Conservation (phyloP, 345 rosid genomes). For the Euphorbia tirucalli region DNA sequence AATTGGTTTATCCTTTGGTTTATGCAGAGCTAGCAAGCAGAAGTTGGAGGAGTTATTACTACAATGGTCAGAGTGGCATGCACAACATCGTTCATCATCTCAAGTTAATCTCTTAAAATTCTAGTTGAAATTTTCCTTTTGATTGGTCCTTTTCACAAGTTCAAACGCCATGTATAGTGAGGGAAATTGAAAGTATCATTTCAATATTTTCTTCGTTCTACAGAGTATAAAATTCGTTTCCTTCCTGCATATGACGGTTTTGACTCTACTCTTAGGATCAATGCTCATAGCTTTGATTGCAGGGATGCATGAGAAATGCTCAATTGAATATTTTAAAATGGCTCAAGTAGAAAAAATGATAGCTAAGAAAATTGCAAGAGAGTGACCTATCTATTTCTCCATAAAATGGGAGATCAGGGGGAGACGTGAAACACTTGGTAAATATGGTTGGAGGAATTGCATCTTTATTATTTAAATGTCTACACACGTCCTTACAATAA, state of each 20-base stretch:
- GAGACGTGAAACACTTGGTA: background rate
- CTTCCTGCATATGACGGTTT: background rate
- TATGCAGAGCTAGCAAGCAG: conserved; percentile 74
- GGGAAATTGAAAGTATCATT: background rate
- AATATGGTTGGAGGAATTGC: background rate
- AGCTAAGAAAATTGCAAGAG: background rate
- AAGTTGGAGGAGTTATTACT: conserved; percentile 78
- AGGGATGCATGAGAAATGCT: background rate
- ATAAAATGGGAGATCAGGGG: background rate
- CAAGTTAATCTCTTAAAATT: conserved; percentile 34
- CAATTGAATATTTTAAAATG: background rate
- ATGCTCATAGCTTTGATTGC: background rate
- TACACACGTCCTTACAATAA: background rate
- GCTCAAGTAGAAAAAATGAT: background rate
- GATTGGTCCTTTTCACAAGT: background rate
- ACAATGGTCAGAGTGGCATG: conserved; percentile 97
- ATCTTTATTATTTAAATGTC: background rate
- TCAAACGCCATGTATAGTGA: background rate
- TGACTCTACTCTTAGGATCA: background rate
- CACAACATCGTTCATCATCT: conserved; percentile 46
- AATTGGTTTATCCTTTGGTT: conserved; percentile 12
- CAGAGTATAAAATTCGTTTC: background rate
- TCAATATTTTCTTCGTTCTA: background rate
- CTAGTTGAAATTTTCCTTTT: background rate
- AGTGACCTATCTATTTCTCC: background rate